Evolutionary conservation across 345 rosid species (phyloP), one percentile per base, ranked within the genome.

Genomic region (Melaleuca alternifolia): DNA sequence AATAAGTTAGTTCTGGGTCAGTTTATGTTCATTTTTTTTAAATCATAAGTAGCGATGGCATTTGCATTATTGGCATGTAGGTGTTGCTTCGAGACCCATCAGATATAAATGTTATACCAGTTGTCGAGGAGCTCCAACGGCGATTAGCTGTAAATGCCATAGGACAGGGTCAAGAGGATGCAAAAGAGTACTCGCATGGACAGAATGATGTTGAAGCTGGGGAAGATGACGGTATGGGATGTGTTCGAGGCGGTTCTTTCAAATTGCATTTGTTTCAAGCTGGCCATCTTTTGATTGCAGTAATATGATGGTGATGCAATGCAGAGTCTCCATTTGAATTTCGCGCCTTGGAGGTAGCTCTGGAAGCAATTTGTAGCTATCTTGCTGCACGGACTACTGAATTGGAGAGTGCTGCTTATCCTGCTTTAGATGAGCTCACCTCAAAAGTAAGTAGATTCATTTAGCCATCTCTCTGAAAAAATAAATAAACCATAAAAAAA

Each of bases 391-490:
- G 99, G 16, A 93, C 99, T 1, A 94, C 96, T 51, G 98, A 97
- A 51, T 88, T 97, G 71, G 99, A 96, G 93, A 88, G 95, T 86
- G 95, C 93, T 86, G 99, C 99, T 85, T 97, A 97, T 91, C 99
- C 99, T 89, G 98, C 99, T 88, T 89, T 97, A 85, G 99, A 97
- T 87, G 99, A 94, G 90, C 98, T 97, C 86, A 95, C 99, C 75
- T 96, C 98, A 86, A 93, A 94, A 93, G 99, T 94, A 53, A 85
- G 61, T 85, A n/a, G n/a, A 86, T 86, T 26, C 53, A 30, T 51
- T 46, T 51, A 33, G 10, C 52, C 51, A 51, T 71, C 26, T 37
- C 81, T 33, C 48, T 0, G 48, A 21, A 44, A 44, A 71, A 71
- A 65, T 65, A 62, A 33, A 71, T 33, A 18, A 71, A 71, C 46